Percentiles rank a stretch among this genome's conserved stretches.
phyloP scores from a whole-genome alignment of 495 filamentous ascomycete species.

The Neurospora hispaniola region DNA sequence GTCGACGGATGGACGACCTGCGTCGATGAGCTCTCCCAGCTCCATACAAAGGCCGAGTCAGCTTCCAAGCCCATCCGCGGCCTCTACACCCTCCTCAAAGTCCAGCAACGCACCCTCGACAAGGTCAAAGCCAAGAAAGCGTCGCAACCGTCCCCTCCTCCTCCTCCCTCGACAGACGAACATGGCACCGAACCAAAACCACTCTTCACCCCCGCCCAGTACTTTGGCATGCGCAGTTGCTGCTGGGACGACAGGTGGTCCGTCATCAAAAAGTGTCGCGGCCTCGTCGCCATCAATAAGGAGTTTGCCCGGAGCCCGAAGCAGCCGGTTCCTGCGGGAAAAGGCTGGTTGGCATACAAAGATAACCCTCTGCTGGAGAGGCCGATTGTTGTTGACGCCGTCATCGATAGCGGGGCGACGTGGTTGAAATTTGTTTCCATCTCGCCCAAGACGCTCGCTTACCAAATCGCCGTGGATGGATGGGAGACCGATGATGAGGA shows the following conservation, averaged over 20 bases:
- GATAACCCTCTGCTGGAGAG: conserved; percentile 19
- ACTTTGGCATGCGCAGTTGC: conserved; percentile 18
- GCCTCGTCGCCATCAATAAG: conserved; percentile 22
- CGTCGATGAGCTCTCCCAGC: conserved; percentile 15
- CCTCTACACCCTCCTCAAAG: conserved; percentile 15
- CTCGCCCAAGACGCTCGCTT: conserved; percentile 15
- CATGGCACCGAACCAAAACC: not conserved
- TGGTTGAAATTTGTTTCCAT: conserved; percentile 26
- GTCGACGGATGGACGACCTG: conserved; percentile 16
- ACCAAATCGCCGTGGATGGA: conserved; percentile 21
- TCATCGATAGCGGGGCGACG: conserved; percentile 22
- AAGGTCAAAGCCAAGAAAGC: conserved; percentile 12
- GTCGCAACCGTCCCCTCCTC: not conserved
- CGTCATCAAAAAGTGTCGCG: conserved; percentile 21
- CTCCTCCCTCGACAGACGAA: not conserved
- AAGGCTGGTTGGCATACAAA: conserved; percentile 18
- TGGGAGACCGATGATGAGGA: conserved; percentile 21
- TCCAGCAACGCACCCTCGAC: conserved; percentile 22
- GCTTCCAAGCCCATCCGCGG: conserved; percentile 12
- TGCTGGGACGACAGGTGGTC: conserved; percentile 23
- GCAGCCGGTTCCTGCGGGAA: conserved; percentile 5
- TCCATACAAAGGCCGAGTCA: conserved; percentile 10
- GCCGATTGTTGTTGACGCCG: conserved; percentile 18
- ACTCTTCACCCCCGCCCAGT: conserved; percentile 15
- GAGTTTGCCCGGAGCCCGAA: conserved; percentile 21